Evolutionary conservation across 2,329 filamentous ascomycete species (phyloP), one percentile per base, ranked within the genome.

Genomic region (Neofusicoccum laricinum): DNA sequence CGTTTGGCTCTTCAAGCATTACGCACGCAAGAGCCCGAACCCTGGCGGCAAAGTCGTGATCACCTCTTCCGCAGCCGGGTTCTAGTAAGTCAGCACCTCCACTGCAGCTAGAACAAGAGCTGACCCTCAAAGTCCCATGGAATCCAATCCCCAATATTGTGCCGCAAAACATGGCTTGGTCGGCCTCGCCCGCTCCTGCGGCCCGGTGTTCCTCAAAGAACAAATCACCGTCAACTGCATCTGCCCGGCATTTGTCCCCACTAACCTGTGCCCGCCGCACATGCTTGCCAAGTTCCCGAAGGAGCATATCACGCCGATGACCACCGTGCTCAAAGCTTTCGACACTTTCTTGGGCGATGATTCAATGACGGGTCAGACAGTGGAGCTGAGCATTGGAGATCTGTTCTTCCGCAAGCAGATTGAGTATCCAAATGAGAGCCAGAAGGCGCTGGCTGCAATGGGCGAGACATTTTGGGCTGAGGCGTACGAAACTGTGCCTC

Each of bases 371-470:
- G 80, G 78, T 0, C 72, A 80, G 67, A 71, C 71, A 7, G 77
- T 80, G 14, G 80, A 81, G 69, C 68, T 80, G 53, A 72, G 71
- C 3, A 69, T 76, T 64, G 78, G 78, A n/a, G 71, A 77, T 5
- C 70, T 81, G 11, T 76, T 76, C 55, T 79, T 80, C 61, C 74
- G 78, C 55, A 66, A 77, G 57, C 73, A 72, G 64, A 68, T 73
- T 30, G 76, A 76, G 14, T 80, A 73, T 68, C 70, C 72, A 8
- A 77, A 78, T 66, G 74, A 76, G 61, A 80, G 78, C 66, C 76
- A 78, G 67, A 71, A 69, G 57, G 80, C 76, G 74, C 71, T 76
- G 64, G 73, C 72, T 2, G 55, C 66, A 30, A 66, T 76, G 66
- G 71, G 73, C 62, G 53, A 68, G 55, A 57, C 51, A 17, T 67